A percentile compares a stretch with the other conserved stretches of the same genome.
Conservation (phyloP, 129 eudicot genomes). For the Tanacetum coccineum region DNA sequence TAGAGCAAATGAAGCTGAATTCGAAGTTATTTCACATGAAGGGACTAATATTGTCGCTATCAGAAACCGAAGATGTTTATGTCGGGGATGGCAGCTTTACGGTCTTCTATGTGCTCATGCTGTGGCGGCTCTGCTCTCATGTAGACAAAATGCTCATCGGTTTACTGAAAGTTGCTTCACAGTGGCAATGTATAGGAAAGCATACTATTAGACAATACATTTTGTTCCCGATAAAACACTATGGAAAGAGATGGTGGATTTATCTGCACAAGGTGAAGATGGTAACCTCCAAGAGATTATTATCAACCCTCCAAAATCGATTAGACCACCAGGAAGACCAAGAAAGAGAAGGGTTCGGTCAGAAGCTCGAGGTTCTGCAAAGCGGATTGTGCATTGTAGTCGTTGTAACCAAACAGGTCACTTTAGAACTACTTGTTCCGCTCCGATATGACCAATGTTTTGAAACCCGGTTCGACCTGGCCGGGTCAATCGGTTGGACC, state of each 20-base stretch:
- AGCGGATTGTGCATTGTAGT: slow-evolving; percentile 77
- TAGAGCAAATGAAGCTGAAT: slow-evolving; percentile 79
- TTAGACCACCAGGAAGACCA: slow-evolving; percentile 60
- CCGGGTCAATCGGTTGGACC: no score
- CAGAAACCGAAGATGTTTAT: slow-evolving; percentile 58
- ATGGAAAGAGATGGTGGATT: slow-evolving; percentile 50
- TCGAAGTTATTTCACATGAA: slow-evolving; percentile 72
- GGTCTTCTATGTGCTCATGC: slow-evolving; percentile 88
- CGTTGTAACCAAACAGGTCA: slow-evolving; percentile 88
- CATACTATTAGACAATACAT: slow-evolving; percentile 77
- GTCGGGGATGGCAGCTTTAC: slow-evolving; percentile 73
- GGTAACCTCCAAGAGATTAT: slow-evolving; percentile 25
- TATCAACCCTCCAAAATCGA: slow-evolving; percentile 67
- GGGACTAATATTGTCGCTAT: slow-evolving; percentile 67
- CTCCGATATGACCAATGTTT: no score
- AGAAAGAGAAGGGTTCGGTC: slow-evolving; percentile 60
- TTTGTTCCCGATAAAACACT: slow-evolving; percentile 63
- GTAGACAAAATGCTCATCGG: slow-evolving; percentile 76
- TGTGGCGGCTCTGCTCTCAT: slow-evolving; percentile 75
- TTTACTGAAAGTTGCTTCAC: slow-evolving; percentile 79
- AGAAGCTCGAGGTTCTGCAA: slow-evolving; percentile 53
- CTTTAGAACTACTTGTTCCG: slow-evolving; percentile 82
- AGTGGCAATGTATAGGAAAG: slow-evolving; percentile 59
- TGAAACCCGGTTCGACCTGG: no score
- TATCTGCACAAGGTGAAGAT: slow-evolving; percentile 14